Base-by-base conservation (phyloP, 1,284 basidiomycete genomes). In the Austroboletus niveus region DNA sequence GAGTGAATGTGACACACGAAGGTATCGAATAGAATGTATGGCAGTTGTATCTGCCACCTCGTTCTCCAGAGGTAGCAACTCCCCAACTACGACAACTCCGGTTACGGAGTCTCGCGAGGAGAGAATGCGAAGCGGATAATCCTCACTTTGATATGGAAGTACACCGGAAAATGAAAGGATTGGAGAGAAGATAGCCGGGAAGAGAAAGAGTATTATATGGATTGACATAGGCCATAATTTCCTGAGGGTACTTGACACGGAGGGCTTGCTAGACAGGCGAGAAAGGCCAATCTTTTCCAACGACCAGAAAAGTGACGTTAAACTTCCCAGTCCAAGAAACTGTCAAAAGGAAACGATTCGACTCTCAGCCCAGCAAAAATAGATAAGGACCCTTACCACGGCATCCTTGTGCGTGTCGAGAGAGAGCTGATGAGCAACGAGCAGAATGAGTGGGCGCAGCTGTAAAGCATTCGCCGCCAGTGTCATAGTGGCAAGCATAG, bases 1-100 rank as follows among this genome's bases (percentile, higher is more conserved):
- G 20, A 97, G 75, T 4, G 90, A 92, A 68, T 96, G 92, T 42
- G 92, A 91, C 30, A 86, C 92, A 14, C 94, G 81, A 38, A 98
- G 72, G 65, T 89, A 95, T 42, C 94, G 79, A 55, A 90, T 76
- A 8, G 83, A 82, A 56, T 82, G 76, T 54, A 78, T 58, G 17
- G 38, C 58, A 42, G 48, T 65, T 36, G 57, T 47, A 49, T 58
- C 57, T 15, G 65, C 60, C 14, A 62, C 57, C 36, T 68, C 70
- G 31, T 34, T 20, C 8, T 47, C 34, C 3, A 72, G 74, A 39
- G 76, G 72, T 3, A 84, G 63, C 32, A 82, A 74, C 60, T 95
- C 89, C 17, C 82, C 92, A 8, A 95, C 91, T 2, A 87, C 79
- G 15, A 95, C 80, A 12, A 84, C 69, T 2, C 93, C 92, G 0